Evolutionary conservation across 371 early-diverging fungal species (phyloP), one percentile per base, ranked within the genome.

Genomic region (Umbelopsis sp.): DNA sequence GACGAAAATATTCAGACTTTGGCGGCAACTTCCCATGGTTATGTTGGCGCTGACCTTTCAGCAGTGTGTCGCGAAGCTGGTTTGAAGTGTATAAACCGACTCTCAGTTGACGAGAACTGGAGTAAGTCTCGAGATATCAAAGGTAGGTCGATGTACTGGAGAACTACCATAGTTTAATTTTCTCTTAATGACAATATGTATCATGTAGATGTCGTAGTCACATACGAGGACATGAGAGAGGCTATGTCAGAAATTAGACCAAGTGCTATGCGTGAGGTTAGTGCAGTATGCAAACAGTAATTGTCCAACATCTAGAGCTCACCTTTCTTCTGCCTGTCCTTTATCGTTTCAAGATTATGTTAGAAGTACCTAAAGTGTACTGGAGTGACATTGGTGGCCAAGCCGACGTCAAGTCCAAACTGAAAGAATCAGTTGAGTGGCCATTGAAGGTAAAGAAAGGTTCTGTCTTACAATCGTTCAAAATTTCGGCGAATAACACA

Each of bases 311-410:
- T 22, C 22, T 52, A 25, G 1, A 11, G 22, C 29, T 53, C 41
- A 41, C 7, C 16, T 62, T 44, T 41, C 50, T 46, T 50, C 45
- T 46, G 16, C 44, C 11, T 50, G 53, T 25, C 20, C 24, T 41
- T 53, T 44, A 20, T 41, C 35, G 4, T 16, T 37, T 22, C 11
- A 38, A 89, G 87, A 91, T 96, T 29, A 76, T 91, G 76, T 76
- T 98, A 5, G 96, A 97, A 70, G 94, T 98, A 9, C 99, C 99
- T 16, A 92, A 94, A 74, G 97, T 99, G 2, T 86, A 88, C 25
- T 99, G 99, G 97, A 76, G 78, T 0, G 99, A 99, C 79, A 95
- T 99, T 67, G 99, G 99, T 20, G 99, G 99, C 1, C 95, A 98
- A 72, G 88, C 87, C 44, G 91, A 93, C 22, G 92, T 98, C 46